Base-by-base conservation (phyloP, 352 stramenopile species). In the Lagenidium giganteum region DNA sequence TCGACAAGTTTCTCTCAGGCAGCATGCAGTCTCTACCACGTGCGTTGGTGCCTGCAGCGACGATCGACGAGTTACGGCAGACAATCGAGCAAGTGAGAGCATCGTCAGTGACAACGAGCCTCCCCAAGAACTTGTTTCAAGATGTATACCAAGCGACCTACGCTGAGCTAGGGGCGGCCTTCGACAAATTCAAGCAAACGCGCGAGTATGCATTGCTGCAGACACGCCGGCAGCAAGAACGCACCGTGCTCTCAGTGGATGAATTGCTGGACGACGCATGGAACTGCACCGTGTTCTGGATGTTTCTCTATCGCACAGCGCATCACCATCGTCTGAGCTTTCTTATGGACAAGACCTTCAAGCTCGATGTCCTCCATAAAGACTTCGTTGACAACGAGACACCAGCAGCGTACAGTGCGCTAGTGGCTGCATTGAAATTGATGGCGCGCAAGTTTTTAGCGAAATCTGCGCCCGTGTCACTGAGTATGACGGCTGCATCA, bases 211-310 rank as follows among this genome's bases (percentile, higher is more conserved):
- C 51, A 16, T 35, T 54, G 7, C 20, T 73, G 3, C 22, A 61
- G 8, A 32, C 50, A 3, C 38, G 63, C 5, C 42, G 39, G 11
- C 41, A 45, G 20, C 36, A 57, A 9, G 29, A 53, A 14, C 53
- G 51, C 32, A 39, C 59, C 8, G 40, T 66, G 26, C 38, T 71
- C 20, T 69, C 60, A 8, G 51, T 89, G 14, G 70, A 88, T 17
- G 58, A 70, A 18, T 52, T 89, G 3, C 56, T 92, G 3, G 59
- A 64, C 3, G 82, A 77, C 41, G 66, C 85, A 51, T 85, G 80
- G 67, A 69, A 54, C 22, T 84, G 65, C 40, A 82, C 61, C 1
- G 80, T 92, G 5, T 79, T 92, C 16, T 92, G 74, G 76, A 64
- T 71, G 4, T 70, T 73, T 31, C 44, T 89, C 17, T 92, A 82